Evolutionary conservation across 2,329 filamentous ascomycete species (phyloP).

Genomic region (Alternaria postmessia): DNA sequence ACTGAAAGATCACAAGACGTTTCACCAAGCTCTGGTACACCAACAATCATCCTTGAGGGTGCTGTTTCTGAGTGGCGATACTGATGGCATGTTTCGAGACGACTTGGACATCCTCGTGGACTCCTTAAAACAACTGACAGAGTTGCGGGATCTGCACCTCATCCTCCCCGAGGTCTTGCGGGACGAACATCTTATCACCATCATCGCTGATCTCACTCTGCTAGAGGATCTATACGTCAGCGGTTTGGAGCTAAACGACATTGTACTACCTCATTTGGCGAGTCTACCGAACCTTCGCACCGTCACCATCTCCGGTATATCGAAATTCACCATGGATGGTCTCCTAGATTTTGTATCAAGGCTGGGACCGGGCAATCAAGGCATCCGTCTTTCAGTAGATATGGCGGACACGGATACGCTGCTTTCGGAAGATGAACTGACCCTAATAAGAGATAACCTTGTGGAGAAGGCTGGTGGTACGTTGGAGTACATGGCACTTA

Average conservation of each 20-base stretch:
- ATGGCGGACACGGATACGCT: slow-evolving; percentile 55
- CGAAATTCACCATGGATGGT: slow-evolving; percentile 62
- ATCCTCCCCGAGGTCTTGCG: slow-evolving; percentile 62
- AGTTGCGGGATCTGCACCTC: slow-evolving; percentile 63
- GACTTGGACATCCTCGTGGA: slow-evolving; percentile 60
- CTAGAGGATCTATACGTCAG: slow-evolving; percentile 67
- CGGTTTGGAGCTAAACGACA: slow-evolving; percentile 63
- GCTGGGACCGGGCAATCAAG: slow-evolving; percentile 53
- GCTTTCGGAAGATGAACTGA: slow-evolving; percentile 52
- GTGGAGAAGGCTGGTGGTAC: slow-evolving; percentile 52
- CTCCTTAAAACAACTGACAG: slow-evolving; percentile 60
- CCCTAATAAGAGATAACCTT: slow-evolving; percentile 50
- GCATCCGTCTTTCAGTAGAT: slow-evolving; percentile 55
- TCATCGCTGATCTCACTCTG: slow-evolving; percentile 56
- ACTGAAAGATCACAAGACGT: slow-evolving; percentile 58
- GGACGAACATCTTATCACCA: slow-evolving; percentile 57
- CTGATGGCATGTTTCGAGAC: slow-evolving; percentile 57
- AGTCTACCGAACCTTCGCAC: slow-evolving; percentile 59
- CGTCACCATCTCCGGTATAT: slow-evolving; percentile 64
- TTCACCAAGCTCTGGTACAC: slow-evolving; percentile 62
- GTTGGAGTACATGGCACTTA: slow-evolving; percentile 54
- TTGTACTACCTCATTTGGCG: slow-evolving; percentile 56
- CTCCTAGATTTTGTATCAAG: slow-evolving; percentile 57
- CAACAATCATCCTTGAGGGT: slow-evolving; percentile 61
- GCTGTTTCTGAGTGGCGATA: slow-evolving; percentile 58